Evolutionary conservation across 1,284 basidiomycete genomes (phyloP).

Genomic region (Apiotrichum laibachii): DNA sequence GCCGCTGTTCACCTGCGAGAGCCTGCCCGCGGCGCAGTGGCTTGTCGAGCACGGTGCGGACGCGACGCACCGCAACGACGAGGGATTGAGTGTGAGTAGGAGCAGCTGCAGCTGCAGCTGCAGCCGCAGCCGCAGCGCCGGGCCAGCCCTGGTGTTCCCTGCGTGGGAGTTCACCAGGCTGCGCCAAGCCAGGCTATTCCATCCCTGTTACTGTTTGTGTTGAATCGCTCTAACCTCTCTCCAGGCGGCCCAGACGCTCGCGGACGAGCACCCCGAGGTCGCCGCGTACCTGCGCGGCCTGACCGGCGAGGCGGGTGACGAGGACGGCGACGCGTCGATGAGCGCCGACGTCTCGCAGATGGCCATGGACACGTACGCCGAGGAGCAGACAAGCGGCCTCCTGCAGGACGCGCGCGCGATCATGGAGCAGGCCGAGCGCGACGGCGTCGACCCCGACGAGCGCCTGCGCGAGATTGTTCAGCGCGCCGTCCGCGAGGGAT

Average conservation of each 20-base stretch:
- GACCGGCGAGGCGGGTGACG: constrained; percentile 29
- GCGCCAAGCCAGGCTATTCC: too few species aligned
- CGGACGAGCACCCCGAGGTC: constrained; percentile 69
- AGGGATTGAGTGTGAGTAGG: constrained; percentile 69
- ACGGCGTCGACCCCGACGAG: constrained; percentile 46
- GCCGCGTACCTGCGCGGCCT: constrained; percentile 63
- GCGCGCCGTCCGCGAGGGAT: constrained; percentile 39
- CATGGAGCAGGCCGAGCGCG: constrained; percentile 44
- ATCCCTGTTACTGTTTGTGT: neutral
- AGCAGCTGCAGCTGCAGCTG: too few species aligned
- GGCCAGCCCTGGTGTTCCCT: too few species aligned
- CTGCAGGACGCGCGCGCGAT: constrained; percentile 64
- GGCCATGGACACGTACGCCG: constrained; percentile 65
- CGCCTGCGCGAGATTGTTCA: constrained; percentile 44
- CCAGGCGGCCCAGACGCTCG: constrained; percentile 70
- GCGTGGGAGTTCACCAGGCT: too few species aligned
- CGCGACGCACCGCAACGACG: constrained; percentile 62
- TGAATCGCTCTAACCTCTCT: neutral
- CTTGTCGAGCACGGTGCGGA: constrained; percentile 78
- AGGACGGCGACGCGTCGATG: constrained; percentile 3
- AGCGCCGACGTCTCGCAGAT: constrained; percentile 59
- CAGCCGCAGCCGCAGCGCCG: too few species aligned
- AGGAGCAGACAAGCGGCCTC: constrained; percentile 66
- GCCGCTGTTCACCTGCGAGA: constrained; percentile 85
- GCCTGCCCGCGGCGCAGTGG: constrained; percentile 69